phyloP scores from a whole-genome alignment of 768 basidiomycete genomes.

The Lentinula aciculospora region DNA sequence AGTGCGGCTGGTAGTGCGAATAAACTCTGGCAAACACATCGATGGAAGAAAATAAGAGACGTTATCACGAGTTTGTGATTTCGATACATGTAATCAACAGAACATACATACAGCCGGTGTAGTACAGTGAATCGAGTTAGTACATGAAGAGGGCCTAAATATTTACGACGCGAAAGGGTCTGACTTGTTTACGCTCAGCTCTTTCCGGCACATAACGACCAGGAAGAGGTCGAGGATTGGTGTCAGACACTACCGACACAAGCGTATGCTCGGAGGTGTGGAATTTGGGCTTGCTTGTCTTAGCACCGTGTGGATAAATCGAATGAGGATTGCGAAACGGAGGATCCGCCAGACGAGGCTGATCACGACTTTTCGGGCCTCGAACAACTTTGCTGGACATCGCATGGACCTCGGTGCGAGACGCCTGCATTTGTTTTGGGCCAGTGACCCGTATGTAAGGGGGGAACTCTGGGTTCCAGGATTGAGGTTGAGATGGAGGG shows the following conservation, averaged over 20 bases:
- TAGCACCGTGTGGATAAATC: background rate
- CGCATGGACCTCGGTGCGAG: background rate
- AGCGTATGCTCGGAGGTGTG: background rate
- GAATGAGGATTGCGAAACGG: background rate
- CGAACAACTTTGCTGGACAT: background rate
- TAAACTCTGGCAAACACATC: slow-evolving; percentile 15
- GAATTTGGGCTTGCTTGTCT: background rate
- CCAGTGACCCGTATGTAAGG: background rate
- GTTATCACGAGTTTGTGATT: slow-evolving; percentile 1
- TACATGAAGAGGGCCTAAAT: background rate
- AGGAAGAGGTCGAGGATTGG: background rate
- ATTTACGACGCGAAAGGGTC: background rate
- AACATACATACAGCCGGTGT: background rate
- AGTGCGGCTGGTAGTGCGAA: slow-evolving; percentile 16
- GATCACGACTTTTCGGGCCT: background rate
- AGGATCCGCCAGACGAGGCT: background rate
- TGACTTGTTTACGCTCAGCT: background rate
- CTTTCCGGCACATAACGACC: background rate
- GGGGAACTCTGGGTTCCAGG: background rate
- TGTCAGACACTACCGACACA: background rate
- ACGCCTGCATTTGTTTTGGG: background rate
- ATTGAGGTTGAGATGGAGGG: background rate
- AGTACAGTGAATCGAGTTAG: background rate
- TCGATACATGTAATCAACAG: background rate
- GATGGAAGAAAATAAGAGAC: slow-evolving; percentile 17